A percentile compares a stretch with the other conserved stretches of the same genome.
Conservation (phyloP, 2,329 filamentous ascomycete species). For the Cytospora chrysosperma region DNA sequence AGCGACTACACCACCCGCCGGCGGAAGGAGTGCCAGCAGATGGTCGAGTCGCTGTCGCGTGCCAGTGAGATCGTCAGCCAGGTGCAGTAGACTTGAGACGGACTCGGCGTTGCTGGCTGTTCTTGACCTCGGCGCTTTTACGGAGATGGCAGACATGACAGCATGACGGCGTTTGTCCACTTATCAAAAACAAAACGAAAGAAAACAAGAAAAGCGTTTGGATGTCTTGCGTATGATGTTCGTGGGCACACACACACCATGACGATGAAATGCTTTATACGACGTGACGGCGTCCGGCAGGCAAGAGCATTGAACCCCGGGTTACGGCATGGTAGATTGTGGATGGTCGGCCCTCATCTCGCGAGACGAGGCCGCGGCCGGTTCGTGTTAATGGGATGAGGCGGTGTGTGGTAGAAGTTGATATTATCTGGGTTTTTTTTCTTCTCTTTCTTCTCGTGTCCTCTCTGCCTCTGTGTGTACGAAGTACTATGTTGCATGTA, state of each 20-base stretch:
- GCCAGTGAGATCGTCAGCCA: conserved; percentile 95
- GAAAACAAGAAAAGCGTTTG: background rate
- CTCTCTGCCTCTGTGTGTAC: background rate
- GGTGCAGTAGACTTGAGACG: conserved; percentile 52
- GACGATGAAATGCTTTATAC: background rate
- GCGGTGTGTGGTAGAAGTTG: background rate
- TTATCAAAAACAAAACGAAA: background rate
- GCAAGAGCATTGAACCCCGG: background rate
- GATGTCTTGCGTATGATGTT: background rate
- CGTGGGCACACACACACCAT: background rate
- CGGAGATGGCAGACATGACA: background rate
- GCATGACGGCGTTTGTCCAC: background rate
- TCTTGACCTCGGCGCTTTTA: background rate
- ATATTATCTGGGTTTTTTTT: background rate
- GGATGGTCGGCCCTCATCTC: background rate
- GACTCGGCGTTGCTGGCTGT: background rate
- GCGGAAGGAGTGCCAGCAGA: conserved; percentile 97
- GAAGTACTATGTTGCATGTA: conserved; percentile 4
- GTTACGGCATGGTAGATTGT: conserved; percentile 1
- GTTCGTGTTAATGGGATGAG: background rate
- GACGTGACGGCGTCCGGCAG: background rate
- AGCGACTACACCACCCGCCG: conserved; percentile 94
- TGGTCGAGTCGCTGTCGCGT: conserved; percentile 89
- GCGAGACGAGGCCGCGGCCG: background rate
- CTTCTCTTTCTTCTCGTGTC: no score